Evolutionary conservation across 257 asterid genomes (phyloP), one percentile per base, ranked within the genome.

Genomic region (Orobanche coerulescens): DNA sequence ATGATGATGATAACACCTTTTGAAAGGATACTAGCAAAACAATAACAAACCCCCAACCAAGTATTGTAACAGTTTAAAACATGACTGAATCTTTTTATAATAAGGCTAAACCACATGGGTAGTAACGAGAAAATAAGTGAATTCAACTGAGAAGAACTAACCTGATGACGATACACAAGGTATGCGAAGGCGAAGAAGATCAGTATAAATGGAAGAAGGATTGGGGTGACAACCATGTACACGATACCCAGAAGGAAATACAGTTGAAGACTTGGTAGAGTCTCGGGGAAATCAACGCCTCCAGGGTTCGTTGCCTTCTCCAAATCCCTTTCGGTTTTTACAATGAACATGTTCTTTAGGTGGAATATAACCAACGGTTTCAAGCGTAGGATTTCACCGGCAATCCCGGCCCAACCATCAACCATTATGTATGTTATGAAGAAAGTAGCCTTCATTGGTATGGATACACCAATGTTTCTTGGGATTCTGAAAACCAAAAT

Each of bases 371-470:
- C 89, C 31, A 93, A 65, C 19, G 75, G 81, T 64, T 84, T 89
- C 71, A 93, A 59, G 30, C 94, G 83, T 43, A 93, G 94, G 67
- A 93, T 89, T 71, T 93, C 98, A 62, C 86, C 50, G 15, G 98
- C 98, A 37, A 93, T 75, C 69, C 82, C 95, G 12, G 98, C 97
- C 98, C 97, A 93, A 33, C 98, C 98, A 65, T 92, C 98, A 6
- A 88, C 79, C 98, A 93, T 86, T 66, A 89, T 84, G 73, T 82
- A 93, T 1, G 99, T 89, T 51, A 93, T 84, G 36, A 93, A 93
- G 84, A 93, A 93, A 48, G 97, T 89, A 39, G 96, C 98, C 78
- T 93, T 93, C 95, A 82, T 84, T n/a, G 98, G 98, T 76, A 93
- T 93, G 5, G 98, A 89, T 24, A 93, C 94, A 26, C 98, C 98